phyloP scores from a whole-genome alignment of 805 yeast species.

The Metschnikowia hibisci region DNA sequence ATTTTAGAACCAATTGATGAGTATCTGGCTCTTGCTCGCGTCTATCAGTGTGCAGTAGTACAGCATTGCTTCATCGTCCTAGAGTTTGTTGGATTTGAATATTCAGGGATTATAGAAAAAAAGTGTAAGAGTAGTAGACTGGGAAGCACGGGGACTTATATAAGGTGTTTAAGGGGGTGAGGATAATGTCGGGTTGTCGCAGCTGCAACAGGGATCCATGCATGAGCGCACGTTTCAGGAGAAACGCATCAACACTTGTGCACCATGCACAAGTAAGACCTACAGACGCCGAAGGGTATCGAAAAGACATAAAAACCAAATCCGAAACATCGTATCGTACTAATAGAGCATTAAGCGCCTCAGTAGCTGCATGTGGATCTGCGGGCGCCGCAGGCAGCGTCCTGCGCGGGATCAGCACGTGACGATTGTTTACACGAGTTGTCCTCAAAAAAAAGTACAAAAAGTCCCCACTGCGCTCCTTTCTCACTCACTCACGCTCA shows the following conservation, averaged over 20 bases:
- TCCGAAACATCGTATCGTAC: neutral
- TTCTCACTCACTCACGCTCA: constrained; percentile 14
- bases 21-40: no score
- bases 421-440: constrained; percentile 19
- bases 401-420: constrained; percentile 14
- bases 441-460: constrained; percentile 14
- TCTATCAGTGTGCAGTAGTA: no score
- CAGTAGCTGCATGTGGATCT: neutral
- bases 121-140: no score
- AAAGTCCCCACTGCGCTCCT: constrained; percentile 10
- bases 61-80: no score
- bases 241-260: neutral
- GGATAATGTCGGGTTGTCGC: constrained; percentile 1
- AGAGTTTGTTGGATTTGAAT: no score
- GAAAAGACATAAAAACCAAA: no score
- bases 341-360: neutral
- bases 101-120: no score
- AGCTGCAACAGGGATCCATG: constrained; percentile 3
- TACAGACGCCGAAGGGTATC: no score
- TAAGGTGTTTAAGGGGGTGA: neutral
- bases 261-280: neutral
- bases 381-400: constrained; percentile 1
- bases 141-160: neutral
- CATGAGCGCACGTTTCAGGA: constrained; percentile 2
- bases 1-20: no score